Base-by-base conservation (phyloP, 1,284 basidiomycete species). In the Malassezia japonica region DNA sequence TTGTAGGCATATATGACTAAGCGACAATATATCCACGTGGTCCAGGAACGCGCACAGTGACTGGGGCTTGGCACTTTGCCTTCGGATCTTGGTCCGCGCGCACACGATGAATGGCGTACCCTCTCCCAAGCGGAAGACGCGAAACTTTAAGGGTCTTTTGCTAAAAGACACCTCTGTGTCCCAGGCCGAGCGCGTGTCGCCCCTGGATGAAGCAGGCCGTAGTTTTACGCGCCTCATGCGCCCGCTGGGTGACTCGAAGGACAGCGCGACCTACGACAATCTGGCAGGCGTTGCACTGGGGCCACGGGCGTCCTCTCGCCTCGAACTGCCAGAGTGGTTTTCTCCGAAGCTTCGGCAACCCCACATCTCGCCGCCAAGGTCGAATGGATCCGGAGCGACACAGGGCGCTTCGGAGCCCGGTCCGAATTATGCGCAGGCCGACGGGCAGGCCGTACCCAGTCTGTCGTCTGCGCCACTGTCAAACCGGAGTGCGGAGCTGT, bases 101-200 rank as follows among this genome's bases (percentile, higher is more conserved):
- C n/a, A n/a, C n/a, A n/a, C n/a, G n/a, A 42, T 42, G 40, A 45
- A 8, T 23, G 35, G 24, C n/a, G n/a, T n/a, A n/a, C n/a, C n/a
- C n/a, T n/a, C 42, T 7, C 24, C 42, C 13, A 38, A 15, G 33
- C 64, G 68, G 48, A 72, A 67, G 58, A 72, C 64, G 57, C 64
- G 70, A 27, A 72, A 72, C 56, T 71, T 72, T 57, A 72, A 72
- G 47, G 66, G 65, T 18, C 48, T 72, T 9, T 60, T 64, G 15
- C 58, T 72, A 6, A 46, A 47, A 20, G 50, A 52, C 15, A 46
- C 50, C 8, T 20, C 28, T 10, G 40, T 16, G 4, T 28, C 40
- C 5, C 25, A 32, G 2, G 13, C 40, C 8, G 28, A 40, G 38
- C 38, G 27, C 7, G 38, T 25, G 6, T 40, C 38, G 28, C 24